A percentile compares a stretch with the other conserved stretches of the same genome.
Conservation (phyloP, 1,284 basidiomycete genomes). For the Tylopilus orsonianus region DNA sequence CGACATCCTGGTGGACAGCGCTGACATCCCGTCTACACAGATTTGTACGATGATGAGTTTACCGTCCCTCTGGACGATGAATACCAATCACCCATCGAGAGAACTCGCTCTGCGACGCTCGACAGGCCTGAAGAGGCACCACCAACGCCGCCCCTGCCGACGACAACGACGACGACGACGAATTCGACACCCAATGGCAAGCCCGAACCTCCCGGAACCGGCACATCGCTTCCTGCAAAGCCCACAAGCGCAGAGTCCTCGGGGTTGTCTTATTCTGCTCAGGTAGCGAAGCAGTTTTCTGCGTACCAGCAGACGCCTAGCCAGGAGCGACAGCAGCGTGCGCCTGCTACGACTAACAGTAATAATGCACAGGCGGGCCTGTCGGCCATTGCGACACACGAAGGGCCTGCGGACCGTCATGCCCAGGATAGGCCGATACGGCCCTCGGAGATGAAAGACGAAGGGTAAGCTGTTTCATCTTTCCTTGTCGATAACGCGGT, state of each 20-base stretch:
- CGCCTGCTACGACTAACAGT: constrained; percentile 9
- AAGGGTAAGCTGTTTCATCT: constrained; percentile 71
- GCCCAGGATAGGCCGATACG: constrained; percentile 43
- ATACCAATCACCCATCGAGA: constrained; percentile 25
- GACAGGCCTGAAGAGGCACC: constrained; percentile 14
- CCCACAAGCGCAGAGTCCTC: constrained; percentile 23
- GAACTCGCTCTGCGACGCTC: constrained; percentile 6
- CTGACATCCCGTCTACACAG: constrained; percentile 23
- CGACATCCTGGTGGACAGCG: not conserved
- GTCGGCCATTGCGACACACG: constrained; percentile 37
- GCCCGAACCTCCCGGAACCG: constrained; percentile 20
- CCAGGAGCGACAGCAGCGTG: constrained; percentile 59
- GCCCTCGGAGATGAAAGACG: constrained; percentile 89
- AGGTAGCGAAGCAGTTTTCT: constrained; percentile 71
- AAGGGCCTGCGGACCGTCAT: constrained; percentile 29
- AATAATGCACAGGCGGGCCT: constrained; percentile 18
- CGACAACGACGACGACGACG: not conserved
- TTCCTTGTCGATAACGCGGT: constrained; percentile 19
- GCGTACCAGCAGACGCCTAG: constrained; percentile 66
- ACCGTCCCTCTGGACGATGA: constrained; percentile 37
- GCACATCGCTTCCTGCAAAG: constrained; percentile 37
- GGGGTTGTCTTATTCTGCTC: constrained; percentile 58
- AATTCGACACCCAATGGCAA: constrained; percentile 4
- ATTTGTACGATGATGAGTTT: constrained; percentile 45
- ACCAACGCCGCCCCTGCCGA: constrained; percentile 9